Conservation (phyloP, 768 basidiomycete genomes). For the Mycena epipterygia region DNA sequence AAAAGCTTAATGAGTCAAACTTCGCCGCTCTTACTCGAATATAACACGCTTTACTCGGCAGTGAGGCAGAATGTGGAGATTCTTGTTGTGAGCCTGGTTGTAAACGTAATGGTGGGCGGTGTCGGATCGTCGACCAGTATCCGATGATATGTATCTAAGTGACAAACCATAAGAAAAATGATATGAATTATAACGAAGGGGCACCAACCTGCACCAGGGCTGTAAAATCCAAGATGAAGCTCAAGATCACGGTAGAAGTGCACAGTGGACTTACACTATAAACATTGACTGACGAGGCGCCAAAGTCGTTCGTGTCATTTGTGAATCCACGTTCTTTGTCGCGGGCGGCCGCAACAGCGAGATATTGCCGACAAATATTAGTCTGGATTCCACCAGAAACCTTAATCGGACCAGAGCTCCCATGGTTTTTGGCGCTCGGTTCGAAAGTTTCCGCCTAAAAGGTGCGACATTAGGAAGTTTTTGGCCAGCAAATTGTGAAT, state of each 20-base stretch:
- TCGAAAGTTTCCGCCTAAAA: conserved; percentile 58
- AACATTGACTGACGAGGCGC: conserved; percentile 49
- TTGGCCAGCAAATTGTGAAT: neutral
- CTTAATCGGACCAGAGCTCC: conserved; percentile 63
- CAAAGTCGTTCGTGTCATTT: conserved; percentile 65
- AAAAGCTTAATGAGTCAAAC: neutral
- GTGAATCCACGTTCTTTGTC: conserved; percentile 61
- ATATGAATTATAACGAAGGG: neutral
- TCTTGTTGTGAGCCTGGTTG: conserved; percentile 57
- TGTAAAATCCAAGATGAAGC: conserved; percentile 36
- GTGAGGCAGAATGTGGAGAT: conserved; percentile 56
- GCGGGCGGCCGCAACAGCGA: conserved; percentile 59
- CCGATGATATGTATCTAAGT: conserved; percentile 65
- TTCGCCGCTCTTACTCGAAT: conserved; percentile 55
- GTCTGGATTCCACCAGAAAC: conserved; percentile 58
- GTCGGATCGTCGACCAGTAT: conserved; percentile 70
- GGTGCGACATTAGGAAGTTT: no score
- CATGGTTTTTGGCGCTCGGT: conserved; percentile 54
- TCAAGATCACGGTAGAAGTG: neutral
- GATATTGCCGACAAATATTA: conserved; percentile 60
- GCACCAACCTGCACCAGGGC: conserved; percentile 68
- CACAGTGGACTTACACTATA: conserved; percentile 62
- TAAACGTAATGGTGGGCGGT: conserved; percentile 66
- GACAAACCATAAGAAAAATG: neutral
- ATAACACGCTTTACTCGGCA: conserved; percentile 62